Evolutionary conservation across 495 filamentous ascomycete species (phyloP), one percentile per base, ranked within the genome.

Genomic region (Articulospora tetracladia): DNA sequence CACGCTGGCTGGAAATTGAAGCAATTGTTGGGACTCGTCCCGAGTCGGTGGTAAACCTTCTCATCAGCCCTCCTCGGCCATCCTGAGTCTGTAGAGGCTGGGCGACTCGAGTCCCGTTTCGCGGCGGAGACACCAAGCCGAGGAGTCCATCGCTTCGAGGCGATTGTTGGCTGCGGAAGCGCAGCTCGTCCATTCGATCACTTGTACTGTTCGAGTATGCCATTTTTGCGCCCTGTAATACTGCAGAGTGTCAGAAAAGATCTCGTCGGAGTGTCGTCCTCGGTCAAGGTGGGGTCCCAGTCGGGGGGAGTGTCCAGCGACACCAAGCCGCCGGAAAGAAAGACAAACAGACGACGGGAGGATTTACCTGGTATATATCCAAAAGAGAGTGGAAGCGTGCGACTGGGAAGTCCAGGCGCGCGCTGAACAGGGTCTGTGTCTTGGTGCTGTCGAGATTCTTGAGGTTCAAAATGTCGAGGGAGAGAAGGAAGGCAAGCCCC

Each of bases 31-130:
- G 88, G 72, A 95, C 78, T 74, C 89, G 89, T 68, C 91, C 90
- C 57, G 90, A 88, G 67, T 94, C 91, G 26, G 92, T 94, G 57
- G 94, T 98, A 77, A 97, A 97, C 61, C 94, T 88, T 72, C 94
- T 88, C 73, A 92, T 90, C 63, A 96, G 77, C 63, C 85, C 86
- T 44, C 81, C 80, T 72, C 92, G 83, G 54, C 81, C 79, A 63
- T 91, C 88, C 63, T 79, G 82, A 34, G 73, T 68, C 12, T 78
- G 79, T 64, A 80, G 79, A 60, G 80, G 79, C 24, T 76, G 77
- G 52, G 83, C 76, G 63, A 83, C 83, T 59, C 77, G 75, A 48
- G 53, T 61, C 70, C 83, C 83, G 68, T 83, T 84, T 66, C 86
- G 84, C 56, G 84, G 83, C 50, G 90, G 83, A 61, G 88, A 82